Base-by-base conservation (phyloP, 2,329 filamentous ascomycete genomes). In the Paracoccidioides lutzii region DNA sequence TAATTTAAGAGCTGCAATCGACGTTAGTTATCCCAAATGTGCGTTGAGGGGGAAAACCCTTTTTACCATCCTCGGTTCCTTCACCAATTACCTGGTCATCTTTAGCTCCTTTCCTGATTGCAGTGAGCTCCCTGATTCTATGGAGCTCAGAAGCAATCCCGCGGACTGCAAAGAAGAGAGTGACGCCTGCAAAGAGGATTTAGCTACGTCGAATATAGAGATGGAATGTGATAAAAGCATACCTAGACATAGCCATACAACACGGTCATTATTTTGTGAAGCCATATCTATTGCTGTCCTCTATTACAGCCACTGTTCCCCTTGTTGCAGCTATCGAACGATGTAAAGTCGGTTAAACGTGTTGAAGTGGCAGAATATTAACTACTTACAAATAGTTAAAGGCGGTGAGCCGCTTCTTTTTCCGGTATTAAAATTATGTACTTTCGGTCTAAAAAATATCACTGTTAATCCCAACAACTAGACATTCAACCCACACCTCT, bases 71-170 rank as follows among this genome's bases (percentile, higher is more conserved):
- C 64, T 90, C 85, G 2, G 84, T 87, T 30, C 85, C 82, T 67
- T 89, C 83, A 12, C 82, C 86, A 60, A 88, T 86, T 66, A 87
- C 87, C 61, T 84, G 81, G 52, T 85, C 81, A 66, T 85, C 84
- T 40, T 82, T 82, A 58, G 82, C 80, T 41, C 75, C 66, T 40
- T 81, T 78, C 58, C 81, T 81, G 64, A 93, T 80, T 68, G 83
- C 78, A 60, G 84, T 71, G 60, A 73, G 62, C 53, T 70, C 65
- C 52, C 66, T 66, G 32, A 73, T 68, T 56, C 65, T 67, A 54
- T 66, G 65, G 32, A 73, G 67, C 58, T 73, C 79, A 43, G 83
- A 77, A 59, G 82, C 78, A 54, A 86, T 65, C 46, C 77, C 76
- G 54, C 82, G 73, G 49, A 75, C 74, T 43, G 76, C 71, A 53